Base-by-base conservation (phyloP, 371 early-diverging fungal species). In the Mucor plumbeus region DNA sequence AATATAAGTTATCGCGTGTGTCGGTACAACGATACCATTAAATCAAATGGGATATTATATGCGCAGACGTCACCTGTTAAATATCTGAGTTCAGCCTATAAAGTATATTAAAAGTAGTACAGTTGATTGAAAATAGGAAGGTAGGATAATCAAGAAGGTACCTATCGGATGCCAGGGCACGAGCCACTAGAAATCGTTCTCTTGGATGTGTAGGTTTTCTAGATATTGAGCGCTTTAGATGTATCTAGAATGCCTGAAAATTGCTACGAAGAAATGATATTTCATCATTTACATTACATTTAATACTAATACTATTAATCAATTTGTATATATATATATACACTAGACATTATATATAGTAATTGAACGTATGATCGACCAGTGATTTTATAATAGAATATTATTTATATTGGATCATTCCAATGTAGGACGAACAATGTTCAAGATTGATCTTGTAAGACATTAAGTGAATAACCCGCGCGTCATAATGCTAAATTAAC, bases 111-210 rank as follows among this genome's bases (percentile, higher is more conserved):
- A 38, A 31, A 19, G 67, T 61, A 43, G 56, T n/a, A 71, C 67
- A 17, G 26, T 31, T 4, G 10, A 31, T 17, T 63, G 58, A 31
- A 39, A 64, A 31, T 43, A 63, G 67, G 64, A 62, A 71, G 63
- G 59, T 59, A 59, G 40, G 66, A 59, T 55, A 55, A 59, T 59
- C 60, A 56, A 44, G 55, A 60, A 44, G 53, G 67, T 63, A 71
- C 71, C 67, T 67, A 71, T 71, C 63, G 71, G 67, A 71, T 56
- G 65, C 62, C 31, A 63, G 67, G 67, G 71, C 71, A 71, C 71
- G 67, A 67, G 71, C 71, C 71, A 71, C 66, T 66, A 61, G 14
- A 21, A 33, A 31, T 10, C 59, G 26, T 47, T 33, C 55, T 35
- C 14, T 56, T 59, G 31, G 11, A 11, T 38, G 38, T 7, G 7